phyloP scores from a whole-genome alignment of 129 eudicot genomes.

The Flaveria linearis region DNA sequence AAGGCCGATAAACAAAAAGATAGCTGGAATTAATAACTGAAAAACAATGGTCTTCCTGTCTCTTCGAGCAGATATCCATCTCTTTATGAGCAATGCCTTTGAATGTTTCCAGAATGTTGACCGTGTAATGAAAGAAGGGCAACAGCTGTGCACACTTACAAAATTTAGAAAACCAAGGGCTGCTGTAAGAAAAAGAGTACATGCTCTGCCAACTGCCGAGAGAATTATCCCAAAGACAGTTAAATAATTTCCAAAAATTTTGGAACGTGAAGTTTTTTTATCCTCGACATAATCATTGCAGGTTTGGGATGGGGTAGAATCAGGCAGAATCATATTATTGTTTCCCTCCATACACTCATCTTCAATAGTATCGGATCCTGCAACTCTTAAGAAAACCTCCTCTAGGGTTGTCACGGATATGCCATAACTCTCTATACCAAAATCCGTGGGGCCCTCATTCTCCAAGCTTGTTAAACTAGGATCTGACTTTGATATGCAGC shows the following conservation, averaged over 20 bases:
- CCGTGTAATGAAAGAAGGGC: slow-evolving; percentile 56
- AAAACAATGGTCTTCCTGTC: slow-evolving; percentile 81
- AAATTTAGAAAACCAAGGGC: slow-evolving; percentile 54
- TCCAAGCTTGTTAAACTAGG: slow-evolving; percentile 32
- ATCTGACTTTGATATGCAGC: slow-evolving; percentile 67
- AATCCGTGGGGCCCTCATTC: slow-evolving; percentile 31
- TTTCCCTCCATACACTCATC: slow-evolving; percentile 46
- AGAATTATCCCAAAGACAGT: slow-evolving; percentile 47
- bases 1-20: slow-evolving; percentile 87
- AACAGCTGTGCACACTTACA: slow-evolving; percentile 73
- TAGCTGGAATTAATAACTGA: slow-evolving; percentile 87
- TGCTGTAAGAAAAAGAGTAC: slow-evolving; percentile 46
- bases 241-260: slow-evolving; percentile 54
- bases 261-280: slow-evolving; percentile 38
- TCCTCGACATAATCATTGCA: slow-evolving; percentile 42
- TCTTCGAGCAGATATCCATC: slow-evolving; percentile 81
- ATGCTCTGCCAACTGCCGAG: slow-evolving; percentile 51
- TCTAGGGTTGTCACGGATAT: slow-evolving; percentile 97
- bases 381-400: slow-evolving; percentile 93
- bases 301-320: slow-evolving; percentile 39
- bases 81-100: slow-evolving; percentile 83
- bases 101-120: slow-evolving; percentile 94
- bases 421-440: slow-evolving; percentile 95
- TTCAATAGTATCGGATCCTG: slow-evolving; percentile 79
- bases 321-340: slow-evolving; percentile 33